Base-by-base conservation (phyloP, 2,329 filamentous ascomycete genomes). In the Drechslerella coelobrocha region DNA sequence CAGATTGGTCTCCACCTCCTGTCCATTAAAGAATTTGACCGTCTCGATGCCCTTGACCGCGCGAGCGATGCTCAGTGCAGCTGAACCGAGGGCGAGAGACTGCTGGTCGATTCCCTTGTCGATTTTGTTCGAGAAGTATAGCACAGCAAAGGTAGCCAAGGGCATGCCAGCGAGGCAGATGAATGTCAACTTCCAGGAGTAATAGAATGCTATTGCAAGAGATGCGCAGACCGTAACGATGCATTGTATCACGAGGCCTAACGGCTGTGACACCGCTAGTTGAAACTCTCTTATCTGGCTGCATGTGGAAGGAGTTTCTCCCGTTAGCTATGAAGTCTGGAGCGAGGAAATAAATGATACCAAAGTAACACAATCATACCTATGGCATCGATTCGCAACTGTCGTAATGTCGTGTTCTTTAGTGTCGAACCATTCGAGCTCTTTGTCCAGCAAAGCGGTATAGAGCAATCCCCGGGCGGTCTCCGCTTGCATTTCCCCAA, bases 261-360 rank as follows among this genome's bases (percentile, higher is more conserved):
- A 81, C 0, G 91, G 88, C 73, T 94, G 88, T 0, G 92, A 93
- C 0, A 88, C 88, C 0, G 90, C 89, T 1, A 88, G 81, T 75
- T 96, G 92, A 2, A 97, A 81, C 73, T 97, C 92, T 61, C 88
- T 84, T 6, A 89, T 88, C 77, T 96, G 89, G 24, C 92, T 96
- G 31, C 14, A 1, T 12, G 7, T 17, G 87, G 17, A 19, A n/a
- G n/a, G n/a, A n/a, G n/a, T 79, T 81, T 92, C 89, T 87, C 87
- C 78, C 96, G 89, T 29, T 92, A 65, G 41, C 52, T 82, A 59
- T 87, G 83, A 14, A 88, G 84, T 17, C 95, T 81, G 43, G 94
- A 52, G 26, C 2, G 6, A n/a, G 19, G 29, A 17, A 61, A 17
- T n/a, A n/a, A n/a, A 45, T 68, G 12, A 53, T 82, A 17, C 90